A percentile compares a stretch with the other conserved stretches of the same genome.
Conservation (phyloP, 2,329 filamentous ascomycete species). For the Cladosporium austrohemisphaericum region DNA sequence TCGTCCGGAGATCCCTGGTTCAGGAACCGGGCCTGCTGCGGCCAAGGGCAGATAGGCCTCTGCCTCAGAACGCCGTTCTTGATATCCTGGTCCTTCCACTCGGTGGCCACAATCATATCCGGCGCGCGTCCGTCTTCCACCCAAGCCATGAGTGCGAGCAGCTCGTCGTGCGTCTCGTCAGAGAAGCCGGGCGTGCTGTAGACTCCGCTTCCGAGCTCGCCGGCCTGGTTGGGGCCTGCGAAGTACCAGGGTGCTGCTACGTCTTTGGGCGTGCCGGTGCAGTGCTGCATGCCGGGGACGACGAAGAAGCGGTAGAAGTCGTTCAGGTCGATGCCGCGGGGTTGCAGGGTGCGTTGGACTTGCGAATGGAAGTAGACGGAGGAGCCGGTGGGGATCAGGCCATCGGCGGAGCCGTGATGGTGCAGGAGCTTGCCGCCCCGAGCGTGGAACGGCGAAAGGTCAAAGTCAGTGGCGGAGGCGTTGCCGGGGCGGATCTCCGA, state of each 20-base stretch:
- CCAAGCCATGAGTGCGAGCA: slow-evolving; percentile 38
- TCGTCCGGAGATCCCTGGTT: slow-evolving; percentile 28
- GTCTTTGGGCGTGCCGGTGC: slow-evolving; percentile 33
- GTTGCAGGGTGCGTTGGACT: slow-evolving; percentile 37
- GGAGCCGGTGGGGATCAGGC: slow-evolving; percentile 48
- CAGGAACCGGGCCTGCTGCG: slow-evolving; percentile 29
- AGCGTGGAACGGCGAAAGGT: slow-evolving; percentile 45
- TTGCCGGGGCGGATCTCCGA: slow-evolving; percentile 45
- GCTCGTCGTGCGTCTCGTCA: slow-evolving; percentile 33
- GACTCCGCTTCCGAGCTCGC: slow-evolving; percentile 18
- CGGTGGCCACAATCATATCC: slow-evolving; percentile 36
- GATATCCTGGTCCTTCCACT: slow-evolving; percentile 32
- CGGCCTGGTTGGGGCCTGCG: slow-evolving; percentile 37
- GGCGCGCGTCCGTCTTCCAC: slow-evolving; percentile 37
- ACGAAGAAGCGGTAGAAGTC: slow-evolving; percentile 43
- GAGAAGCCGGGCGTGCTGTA: slow-evolving; percentile 32
- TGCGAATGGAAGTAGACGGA: slow-evolving; percentile 52
- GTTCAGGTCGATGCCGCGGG: slow-evolving; percentile 35
- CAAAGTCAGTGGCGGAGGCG: slow-evolving; percentile 47
- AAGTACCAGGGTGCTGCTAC: slow-evolving; percentile 46
- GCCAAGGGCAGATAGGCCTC: slow-evolving; percentile 35
- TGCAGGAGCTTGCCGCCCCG: slow-evolving; percentile 41
- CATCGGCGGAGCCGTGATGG: slow-evolving; percentile 45
- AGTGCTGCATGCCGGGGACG: slow-evolving; percentile 45
- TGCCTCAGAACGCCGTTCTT: slow-evolving; percentile 32